phyloP scores from a whole-genome alignment of 805 yeast species.

The Saturnispora hagleri region DNA sequence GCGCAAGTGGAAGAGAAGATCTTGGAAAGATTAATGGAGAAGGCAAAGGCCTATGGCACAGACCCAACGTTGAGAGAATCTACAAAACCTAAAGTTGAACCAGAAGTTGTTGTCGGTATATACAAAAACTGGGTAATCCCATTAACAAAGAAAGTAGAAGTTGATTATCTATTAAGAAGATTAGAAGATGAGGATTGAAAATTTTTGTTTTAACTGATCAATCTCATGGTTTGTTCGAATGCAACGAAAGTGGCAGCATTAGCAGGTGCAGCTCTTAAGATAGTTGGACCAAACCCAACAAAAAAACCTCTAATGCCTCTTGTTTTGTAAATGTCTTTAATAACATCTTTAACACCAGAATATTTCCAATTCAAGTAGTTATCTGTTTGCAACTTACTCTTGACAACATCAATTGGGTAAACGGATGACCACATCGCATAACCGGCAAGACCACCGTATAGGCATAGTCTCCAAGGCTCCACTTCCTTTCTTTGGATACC shows the following conservation, averaged over 20 bases:
- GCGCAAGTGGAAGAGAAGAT: constrained; percentile 79
- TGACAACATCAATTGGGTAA: constrained; percentile 87
- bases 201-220: constrained; percentile 26
- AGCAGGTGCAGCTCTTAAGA: constrained; percentile 95
- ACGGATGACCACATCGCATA: constrained; percentile 76
- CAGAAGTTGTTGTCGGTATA: constrained; percentile 71
- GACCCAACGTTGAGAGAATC: constrained; percentile 75
- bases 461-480: constrained; percentile 80
- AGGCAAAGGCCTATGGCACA: constrained; percentile 80
- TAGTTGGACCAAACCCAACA: constrained; percentile 87
- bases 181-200: constrained; percentile 42
- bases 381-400: constrained; percentile 81
- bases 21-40: constrained; percentile 63
- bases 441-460: constrained; percentile 88
- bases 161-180: constrained; percentile 80
- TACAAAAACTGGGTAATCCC: constrained; percentile 89
- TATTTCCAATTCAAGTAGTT: constrained; percentile 50
- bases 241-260: constrained; percentile 95
- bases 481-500: constrained; percentile 55
- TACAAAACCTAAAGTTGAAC: constrained; percentile 65
- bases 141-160: constrained; percentile 89
- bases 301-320: constrained; percentile 72
- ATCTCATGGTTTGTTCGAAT: constrained; percentile 82
- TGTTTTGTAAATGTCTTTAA: constrained; percentile 40
- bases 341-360: constrained; percentile 50